Percentiles rank a stretch among this genome's conserved stretches.
Evolutionary conservation across 352 stramenopile species (phyloP).

Genomic region (Pythium folliculosum): DNA sequence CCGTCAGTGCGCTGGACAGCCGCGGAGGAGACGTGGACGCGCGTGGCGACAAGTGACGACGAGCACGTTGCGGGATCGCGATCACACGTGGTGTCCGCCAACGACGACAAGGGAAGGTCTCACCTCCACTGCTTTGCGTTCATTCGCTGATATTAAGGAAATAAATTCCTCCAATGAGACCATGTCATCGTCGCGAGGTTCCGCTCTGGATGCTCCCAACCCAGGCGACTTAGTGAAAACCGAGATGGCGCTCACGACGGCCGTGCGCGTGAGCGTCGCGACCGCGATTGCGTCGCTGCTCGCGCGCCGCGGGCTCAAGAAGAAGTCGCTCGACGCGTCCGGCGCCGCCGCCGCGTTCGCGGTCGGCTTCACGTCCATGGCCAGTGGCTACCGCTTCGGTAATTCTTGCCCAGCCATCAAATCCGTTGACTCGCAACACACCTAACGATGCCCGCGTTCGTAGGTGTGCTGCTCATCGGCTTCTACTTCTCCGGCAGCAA

Average conservation of each 20-base stretch:
- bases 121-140: not conserved
- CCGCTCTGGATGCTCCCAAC: too few species aligned
- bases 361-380: slow-evolving; percentile 70
- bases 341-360: slow-evolving; percentile 64
- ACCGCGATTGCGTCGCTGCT: slow-evolving; percentile 42
- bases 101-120: not conserved
- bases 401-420: too few species aligned
- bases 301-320: slow-evolving; percentile 59
- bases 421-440: too few species aligned
- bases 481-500: slow-evolving; percentile 90
- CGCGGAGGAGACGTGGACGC: not conserved
- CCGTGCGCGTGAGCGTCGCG: slow-evolving; percentile 44
- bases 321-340: slow-evolving; percentile 60
- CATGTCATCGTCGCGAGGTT: too few species aligned
- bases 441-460: not conserved
- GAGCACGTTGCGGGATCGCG: not conserved
- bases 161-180: not conserved
- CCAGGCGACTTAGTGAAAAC: too few species aligned
- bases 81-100: too few species aligned
- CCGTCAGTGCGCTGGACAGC: not conserved
- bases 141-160: slow-evolving; percentile 3
- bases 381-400: slow-evolving; percentile 67
- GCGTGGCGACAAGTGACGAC: not conserved
- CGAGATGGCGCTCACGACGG: slow-evolving; percentile 2
- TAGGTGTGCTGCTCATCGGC: slow-evolving; percentile 71